Evolutionary conservation across 768 basidiomycete species (phyloP).

Genomic region (Calocera cornea): DNA sequence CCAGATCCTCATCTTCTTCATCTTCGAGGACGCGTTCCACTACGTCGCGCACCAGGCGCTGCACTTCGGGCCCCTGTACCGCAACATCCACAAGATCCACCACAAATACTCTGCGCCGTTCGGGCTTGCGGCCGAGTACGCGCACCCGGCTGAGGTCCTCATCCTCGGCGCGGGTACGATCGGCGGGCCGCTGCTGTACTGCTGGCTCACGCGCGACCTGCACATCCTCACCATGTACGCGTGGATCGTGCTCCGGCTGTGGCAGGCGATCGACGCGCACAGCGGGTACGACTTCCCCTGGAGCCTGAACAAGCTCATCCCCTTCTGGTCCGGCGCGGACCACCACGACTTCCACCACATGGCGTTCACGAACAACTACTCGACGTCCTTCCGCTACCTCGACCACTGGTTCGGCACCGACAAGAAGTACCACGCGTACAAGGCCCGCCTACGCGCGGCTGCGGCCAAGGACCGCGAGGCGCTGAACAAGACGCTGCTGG

Average conservation of each 20-base stretch:
- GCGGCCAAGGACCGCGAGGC: constrained; percentile 34
- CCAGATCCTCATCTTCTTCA: constrained; percentile 79
- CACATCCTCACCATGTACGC: constrained; percentile 89
- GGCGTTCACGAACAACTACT: constrained; percentile 88
- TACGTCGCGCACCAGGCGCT: constrained; percentile 84
- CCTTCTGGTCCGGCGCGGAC: constrained; percentile 95
- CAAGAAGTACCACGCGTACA: constrained; percentile 72
- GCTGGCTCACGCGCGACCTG: constrained; percentile 51
- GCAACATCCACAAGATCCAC: constrained; percentile 91
- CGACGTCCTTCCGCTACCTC: constrained; percentile 89
- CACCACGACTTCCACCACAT: constrained; percentile 99
- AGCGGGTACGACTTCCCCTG: constrained; percentile 98
- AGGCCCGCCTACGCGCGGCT: constrained; percentile 47
- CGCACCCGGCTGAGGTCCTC: constrained; percentile 91
- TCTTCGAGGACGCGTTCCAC: constrained; percentile 94
- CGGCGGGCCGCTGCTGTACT: constrained; percentile 74
- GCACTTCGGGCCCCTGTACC: constrained; percentile 74
- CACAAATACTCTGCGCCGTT: constrained; percentile 97
- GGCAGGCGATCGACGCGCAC: constrained; percentile 96
- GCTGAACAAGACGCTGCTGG: constrained; percentile 49
- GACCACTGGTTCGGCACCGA: constrained; percentile 86
- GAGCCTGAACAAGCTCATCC: constrained; percentile 82
- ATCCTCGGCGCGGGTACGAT: constrained; percentile 90
- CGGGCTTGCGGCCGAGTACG: constrained; percentile 94
- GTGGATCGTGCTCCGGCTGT: constrained; percentile 87